Evolutionary conservation across 176 grass and related monocot genomes (phyloP).

Genomic region (Bonia amplexicaulis): DNA sequence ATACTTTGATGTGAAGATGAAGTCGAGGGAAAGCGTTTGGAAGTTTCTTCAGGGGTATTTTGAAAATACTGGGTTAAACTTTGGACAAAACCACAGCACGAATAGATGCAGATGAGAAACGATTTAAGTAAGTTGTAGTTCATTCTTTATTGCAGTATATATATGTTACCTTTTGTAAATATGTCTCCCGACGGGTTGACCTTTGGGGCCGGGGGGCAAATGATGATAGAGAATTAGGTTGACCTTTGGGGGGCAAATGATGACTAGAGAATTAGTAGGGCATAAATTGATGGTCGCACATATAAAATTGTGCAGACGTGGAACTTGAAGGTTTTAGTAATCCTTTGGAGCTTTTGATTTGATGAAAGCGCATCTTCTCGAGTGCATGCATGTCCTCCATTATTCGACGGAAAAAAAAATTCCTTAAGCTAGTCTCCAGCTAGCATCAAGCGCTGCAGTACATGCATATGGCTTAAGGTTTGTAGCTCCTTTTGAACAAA

Average conservation of each 20-base stretch:
- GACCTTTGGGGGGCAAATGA: background rate
- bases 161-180: background rate
- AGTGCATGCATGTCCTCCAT: conserved; percentile 8
- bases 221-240: background rate
- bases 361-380: background rate
- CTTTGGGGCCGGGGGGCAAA: background rate
- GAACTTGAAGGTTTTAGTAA: background rate
- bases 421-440: background rate
- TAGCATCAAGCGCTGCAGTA: background rate
- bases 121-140: background rate
- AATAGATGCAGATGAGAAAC: too few relatives aligned
- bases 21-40: too few relatives aligned
- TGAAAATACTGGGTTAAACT: too few relatives aligned
- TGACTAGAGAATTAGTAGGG: background rate
- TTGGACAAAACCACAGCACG: too few relatives aligned
- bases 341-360: background rate
- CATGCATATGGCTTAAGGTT: background rate
- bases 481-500: too few relatives aligned
- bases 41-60: too few relatives aligned
- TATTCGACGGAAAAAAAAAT: background rate
- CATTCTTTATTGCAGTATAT: background rate
- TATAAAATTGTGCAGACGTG: background rate
- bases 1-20: too few relatives aligned
- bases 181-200: conserved; percentile 17
- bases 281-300: background rate